Conservation (phyloP, 306 rosid species). For the Rosa persica region DNA sequence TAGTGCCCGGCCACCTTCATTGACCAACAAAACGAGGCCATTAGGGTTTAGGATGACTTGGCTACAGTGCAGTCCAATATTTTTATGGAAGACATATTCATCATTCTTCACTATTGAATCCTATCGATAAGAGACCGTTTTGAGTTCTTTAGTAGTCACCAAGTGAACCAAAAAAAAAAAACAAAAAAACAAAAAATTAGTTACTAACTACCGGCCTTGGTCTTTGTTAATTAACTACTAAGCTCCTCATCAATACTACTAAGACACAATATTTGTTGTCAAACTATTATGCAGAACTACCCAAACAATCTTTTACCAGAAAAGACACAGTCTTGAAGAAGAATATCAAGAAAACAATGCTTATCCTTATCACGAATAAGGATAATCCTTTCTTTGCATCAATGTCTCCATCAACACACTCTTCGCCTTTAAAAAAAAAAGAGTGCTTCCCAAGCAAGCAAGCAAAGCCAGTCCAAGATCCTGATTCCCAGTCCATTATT, state of each 20-base stretch:
- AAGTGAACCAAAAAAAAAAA: too few relatives aligned
- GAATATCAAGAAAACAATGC: background rate
- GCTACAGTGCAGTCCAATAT: background rate
- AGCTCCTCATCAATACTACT: too few relatives aligned
- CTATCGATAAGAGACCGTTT: too few relatives aligned
- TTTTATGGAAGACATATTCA: too few relatives aligned
- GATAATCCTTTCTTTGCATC: background rate
- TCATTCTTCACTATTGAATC: too few relatives aligned
- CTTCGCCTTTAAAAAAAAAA: background rate
- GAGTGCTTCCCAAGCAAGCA: background rate
- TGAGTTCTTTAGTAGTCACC: too few relatives aligned
- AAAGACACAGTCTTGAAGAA: background rate
- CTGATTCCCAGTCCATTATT: background rate
- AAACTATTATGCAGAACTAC: background rate
- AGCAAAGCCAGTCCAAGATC: background rate
- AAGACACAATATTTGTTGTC: background rate
- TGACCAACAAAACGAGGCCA: background rate
- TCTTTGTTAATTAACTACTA: too few relatives aligned
- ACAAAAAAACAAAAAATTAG: too few relatives aligned
- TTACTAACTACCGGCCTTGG: too few relatives aligned
- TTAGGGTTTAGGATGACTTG: background rate
- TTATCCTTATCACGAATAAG: slow-evolving; percentile 4
- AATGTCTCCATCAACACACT: background rate
- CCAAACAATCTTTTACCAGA: background rate
- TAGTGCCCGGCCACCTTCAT: background rate